Percentiles rank a stretch among this genome's conserved stretches.
These are phyloP conservation scores for Kurtzmaniella fragi DNA, from an alignment of 805 yeast species.

Conservation along the genomic window DNA sequence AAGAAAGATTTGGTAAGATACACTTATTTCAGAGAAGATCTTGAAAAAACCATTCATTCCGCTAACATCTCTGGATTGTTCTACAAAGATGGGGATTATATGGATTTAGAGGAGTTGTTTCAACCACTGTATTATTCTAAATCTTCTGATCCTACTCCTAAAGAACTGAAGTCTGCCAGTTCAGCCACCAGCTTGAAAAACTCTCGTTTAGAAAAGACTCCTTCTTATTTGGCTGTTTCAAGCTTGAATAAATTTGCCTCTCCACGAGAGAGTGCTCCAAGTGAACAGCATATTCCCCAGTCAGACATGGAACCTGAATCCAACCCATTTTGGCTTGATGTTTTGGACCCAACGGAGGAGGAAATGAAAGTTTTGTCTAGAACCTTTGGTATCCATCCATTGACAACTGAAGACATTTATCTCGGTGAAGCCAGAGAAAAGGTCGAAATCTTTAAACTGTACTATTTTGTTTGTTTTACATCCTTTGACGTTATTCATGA, in stretches of 20 bases:
- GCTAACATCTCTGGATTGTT: conserved; percentile 80
- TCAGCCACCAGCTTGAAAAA: conserved; percentile 1
- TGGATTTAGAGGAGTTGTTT: conserved; percentile 18
- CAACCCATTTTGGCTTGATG: conserved; percentile 79
- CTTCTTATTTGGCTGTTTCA: background rate
- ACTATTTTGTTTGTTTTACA: conserved; percentile 84
- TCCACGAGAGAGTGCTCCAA: conserved; percentile 2
- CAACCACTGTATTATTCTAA: conserved; percentile 17
- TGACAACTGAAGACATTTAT: conserved; percentile 92
- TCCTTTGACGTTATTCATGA: conserved; percentile 65
- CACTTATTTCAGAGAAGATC: conserved; percentile 87
- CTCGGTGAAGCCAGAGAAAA: conserved; percentile 93
- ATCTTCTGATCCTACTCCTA: background rate
- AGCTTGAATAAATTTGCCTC: conserved; percentile 1
- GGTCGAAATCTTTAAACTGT: conserved; percentile 86
- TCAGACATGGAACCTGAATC: conserved; percentile 8
- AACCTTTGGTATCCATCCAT: conserved; percentile 92
- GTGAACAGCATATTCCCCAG: conserved; percentile 9
- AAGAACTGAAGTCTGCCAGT: conserved; percentile 8
- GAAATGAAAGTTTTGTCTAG: conserved; percentile 90
- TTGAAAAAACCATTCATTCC: conserved; percentile 85
- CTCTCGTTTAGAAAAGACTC: conserved; percentile 2
- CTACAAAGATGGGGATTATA: conserved; percentile 3
- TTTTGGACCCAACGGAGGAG: conserved; percentile 89
- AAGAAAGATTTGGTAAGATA: conserved; percentile 48